Percentiles rank a stretch among this genome's conserved stretches.
phyloP scores from a whole-genome alignment of 208 protist species.

The Novymonas esmeraldas region DNA sequence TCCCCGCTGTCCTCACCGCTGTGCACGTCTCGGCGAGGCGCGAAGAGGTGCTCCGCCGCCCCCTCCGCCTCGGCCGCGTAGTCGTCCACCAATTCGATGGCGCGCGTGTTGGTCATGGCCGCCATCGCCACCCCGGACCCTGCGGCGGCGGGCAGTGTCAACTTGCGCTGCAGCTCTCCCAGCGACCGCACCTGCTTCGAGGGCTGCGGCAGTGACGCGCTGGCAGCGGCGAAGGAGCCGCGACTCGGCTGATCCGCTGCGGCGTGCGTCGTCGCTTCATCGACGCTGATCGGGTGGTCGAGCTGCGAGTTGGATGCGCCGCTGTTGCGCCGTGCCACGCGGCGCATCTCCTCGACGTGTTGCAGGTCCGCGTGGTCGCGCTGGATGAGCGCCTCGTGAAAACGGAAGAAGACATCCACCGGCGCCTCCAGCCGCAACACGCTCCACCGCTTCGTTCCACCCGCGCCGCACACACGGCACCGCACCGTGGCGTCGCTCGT shows the following conservation, averaged over 20 bases:
- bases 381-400: conserved; percentile 80
- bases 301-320: not conserved
- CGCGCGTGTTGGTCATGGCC: not conserved
- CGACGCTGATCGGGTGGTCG: conserved; percentile 3
- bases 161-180: conserved; percentile 33
- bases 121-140: not conserved
- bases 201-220: not conserved
- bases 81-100: conserved; percentile 27
- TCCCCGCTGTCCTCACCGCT: conserved; percentile 33
- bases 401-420: conserved; percentile 90
- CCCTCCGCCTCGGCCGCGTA: conserved; percentile 36
- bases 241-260: not conserved
- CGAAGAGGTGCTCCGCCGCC: conserved; percentile 50
- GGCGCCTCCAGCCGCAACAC: conserved; percentile 78
- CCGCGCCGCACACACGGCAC: conserved; percentile 72
- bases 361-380: conserved; percentile 64
- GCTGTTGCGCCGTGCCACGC: conserved; percentile 20
- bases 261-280: not conserved
- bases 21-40: conserved; percentile 31
- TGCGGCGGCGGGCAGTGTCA: conserved; percentile 13
- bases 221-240: not conserved
- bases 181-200: conserved; percentile 21
- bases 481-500: conserved; percentile 59
- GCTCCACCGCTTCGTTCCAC: conserved; percentile 44
- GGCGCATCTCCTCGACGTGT: conserved; percentile 40